Evolutionary conservation across 495 filamentous ascomycete genomes (phyloP), one percentile per base, ranked within the genome.

Genomic region (Xylaria grammica): DNA sequence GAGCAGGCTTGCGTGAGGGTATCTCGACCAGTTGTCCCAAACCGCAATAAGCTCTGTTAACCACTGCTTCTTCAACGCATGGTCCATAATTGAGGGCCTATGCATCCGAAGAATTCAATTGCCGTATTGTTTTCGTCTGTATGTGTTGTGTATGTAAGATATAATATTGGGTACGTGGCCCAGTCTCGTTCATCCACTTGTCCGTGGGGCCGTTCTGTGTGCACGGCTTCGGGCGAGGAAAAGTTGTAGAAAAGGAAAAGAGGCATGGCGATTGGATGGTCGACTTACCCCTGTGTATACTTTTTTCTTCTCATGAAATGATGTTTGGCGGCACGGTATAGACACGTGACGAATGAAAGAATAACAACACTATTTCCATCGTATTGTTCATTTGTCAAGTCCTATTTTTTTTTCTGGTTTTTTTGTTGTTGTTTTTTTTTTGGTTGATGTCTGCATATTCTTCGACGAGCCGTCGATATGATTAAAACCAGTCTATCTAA

Each of bases 281-380:
- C 44, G 8, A 30, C 52, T 36, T 44, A 24, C 55, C 64, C 40
- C 36, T 60, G 36, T 66, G 58, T 60, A 66, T 62, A 54, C 49
- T 60, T 44, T 60, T 64, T 58, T 50, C 56, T 26, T 52, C 57
- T 64, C 34, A 42, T 62, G 59, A 59, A 54, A 60, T 66, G 65
- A 53, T 54, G 34, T 45, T 62, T 59, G 67, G 57, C 54, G 62
- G 64, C 68, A 64, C 65, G 61, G 65, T 62, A 71, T 71, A 73
- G 71, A 73, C 60, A 73, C 65, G 69, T 61, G 67, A 73, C 57
- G 69, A 62, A 73, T 63, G 62, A 58, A 32, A 40, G 11, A 64
- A 62, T 44, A 57, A 64, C 52, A 56, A 36, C 51, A 24, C n/a
- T 27, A 58, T 49, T 62, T 69, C 63, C 52, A 68, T 53, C 45